phyloP scores from a whole-genome alignment of 2,329 filamentous ascomycete genomes.

The Plectosphaerella plurivora region DNA sequence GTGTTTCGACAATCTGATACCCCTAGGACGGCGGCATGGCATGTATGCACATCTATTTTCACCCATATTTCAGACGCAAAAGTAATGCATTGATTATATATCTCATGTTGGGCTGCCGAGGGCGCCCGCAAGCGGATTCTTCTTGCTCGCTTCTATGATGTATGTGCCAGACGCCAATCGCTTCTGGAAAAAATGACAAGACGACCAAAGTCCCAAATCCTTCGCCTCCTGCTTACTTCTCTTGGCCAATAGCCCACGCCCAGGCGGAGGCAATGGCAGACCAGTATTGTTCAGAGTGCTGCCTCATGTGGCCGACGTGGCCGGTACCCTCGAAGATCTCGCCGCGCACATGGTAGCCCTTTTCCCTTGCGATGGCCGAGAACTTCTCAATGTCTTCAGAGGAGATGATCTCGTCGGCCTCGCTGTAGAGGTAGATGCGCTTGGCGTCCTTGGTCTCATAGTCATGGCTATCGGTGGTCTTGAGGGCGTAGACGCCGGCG shows the following conservation, averaged over 20 bases:
- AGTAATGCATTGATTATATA: too few species aligned
- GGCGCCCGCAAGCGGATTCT: too few species aligned
- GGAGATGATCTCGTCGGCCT: constrained; percentile 33
- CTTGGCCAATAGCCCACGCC: constrained; percentile 10
- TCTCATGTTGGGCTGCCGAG: too few species aligned
- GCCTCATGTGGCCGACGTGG: constrained; percentile 58
- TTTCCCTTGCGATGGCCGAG: constrained; percentile 37
- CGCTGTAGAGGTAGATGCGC: constrained; percentile 9
- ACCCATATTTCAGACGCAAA: background rate
- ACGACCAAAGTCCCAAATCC: too few species aligned
- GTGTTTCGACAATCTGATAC: background rate
- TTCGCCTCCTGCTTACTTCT: too few species aligned
- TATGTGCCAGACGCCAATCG: too few species aligned
- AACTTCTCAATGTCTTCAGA: constrained; percentile 53
- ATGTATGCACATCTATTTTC: background rate
- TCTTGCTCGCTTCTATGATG: too few species aligned
- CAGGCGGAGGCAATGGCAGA: constrained; percentile 27
- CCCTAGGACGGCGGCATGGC: background rate
- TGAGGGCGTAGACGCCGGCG: constrained; percentile 6
- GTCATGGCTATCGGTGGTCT: background rate
- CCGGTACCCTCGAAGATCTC: constrained; percentile 53
- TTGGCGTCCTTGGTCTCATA: constrained; percentile 6
- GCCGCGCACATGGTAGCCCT: constrained; percentile 44
- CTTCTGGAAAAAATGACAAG: too few species aligned
- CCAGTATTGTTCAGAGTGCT: constrained; percentile 57